Evolutionary conservation across 768 basidiomycete genomes (phyloP).

Genomic region (Tylopilus plumbeoviolaceoides): DNA sequence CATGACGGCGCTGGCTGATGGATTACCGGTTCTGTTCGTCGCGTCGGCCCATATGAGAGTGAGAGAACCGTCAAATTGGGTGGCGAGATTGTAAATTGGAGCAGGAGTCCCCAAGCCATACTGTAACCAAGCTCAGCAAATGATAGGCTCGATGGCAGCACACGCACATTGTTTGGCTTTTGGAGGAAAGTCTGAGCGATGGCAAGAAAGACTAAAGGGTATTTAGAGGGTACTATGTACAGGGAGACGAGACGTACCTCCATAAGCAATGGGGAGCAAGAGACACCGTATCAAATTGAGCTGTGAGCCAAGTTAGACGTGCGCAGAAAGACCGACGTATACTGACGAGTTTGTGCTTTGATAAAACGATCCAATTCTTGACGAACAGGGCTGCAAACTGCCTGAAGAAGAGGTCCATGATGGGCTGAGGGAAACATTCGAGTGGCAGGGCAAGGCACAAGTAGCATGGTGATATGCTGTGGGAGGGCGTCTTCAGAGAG

Average conservation of each 20-base stretch:
- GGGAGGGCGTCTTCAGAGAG: too few species aligned
- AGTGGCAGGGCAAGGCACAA: background rate
- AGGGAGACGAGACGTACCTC: constrained; percentile 21
- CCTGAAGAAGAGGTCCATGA: constrained; percentile 49
- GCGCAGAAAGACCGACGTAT: background rate
- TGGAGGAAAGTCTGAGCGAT: constrained; percentile 57
- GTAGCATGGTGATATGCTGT: background rate
- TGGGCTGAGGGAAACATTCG: background rate
- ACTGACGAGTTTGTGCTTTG: constrained; percentile 61
- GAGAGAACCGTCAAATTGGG: too few species aligned
- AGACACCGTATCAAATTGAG: constrained; percentile 60
- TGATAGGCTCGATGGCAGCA: background rate
- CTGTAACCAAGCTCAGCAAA: constrained; percentile 30
- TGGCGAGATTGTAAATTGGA: too few species aligned
- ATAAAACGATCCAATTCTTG: constrained; percentile 75
- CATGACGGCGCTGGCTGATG: too few species aligned
- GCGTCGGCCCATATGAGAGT: too few species aligned
- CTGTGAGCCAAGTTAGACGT: constrained; percentile 28
- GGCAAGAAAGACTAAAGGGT: constrained; percentile 48
- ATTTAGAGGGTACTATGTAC: background rate
- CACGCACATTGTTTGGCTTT: constrained; percentile 55
- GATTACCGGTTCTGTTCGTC: too few species aligned
- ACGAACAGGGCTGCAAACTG: constrained; percentile 59
- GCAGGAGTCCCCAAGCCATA: constrained; percentile 50
- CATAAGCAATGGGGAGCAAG: constrained; percentile 60